phyloP scores from a whole-genome alignment of 352 stramenopile species.

The Phytophthora nicotianae region DNA sequence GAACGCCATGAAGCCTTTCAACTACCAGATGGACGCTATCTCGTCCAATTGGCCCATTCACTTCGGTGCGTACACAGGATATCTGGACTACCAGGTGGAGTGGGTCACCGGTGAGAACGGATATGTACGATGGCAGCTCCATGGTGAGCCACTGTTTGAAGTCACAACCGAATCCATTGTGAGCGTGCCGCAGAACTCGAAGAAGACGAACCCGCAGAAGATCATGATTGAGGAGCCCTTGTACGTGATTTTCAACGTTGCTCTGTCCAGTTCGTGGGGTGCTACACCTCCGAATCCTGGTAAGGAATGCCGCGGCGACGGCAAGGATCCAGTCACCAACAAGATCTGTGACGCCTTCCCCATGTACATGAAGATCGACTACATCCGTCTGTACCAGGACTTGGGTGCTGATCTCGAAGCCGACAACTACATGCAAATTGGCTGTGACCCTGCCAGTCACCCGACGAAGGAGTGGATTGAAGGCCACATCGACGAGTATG shows the following conservation, averaged over 20 bases:
- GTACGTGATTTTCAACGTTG: slow-evolving; percentile 66
- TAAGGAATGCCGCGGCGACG: slow-evolving; percentile 32
- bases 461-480: slow-evolving; percentile 9
- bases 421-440: slow-evolving; percentile 7
- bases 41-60: slow-evolving; percentile 77
- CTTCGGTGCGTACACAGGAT: slow-evolving; percentile 61
- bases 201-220: slow-evolving; percentile 55
- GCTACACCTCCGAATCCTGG: slow-evolving; percentile 41
- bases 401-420: slow-evolving; percentile 1
- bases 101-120: slow-evolving; percentile 71
- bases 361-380: slow-evolving; percentile 81
- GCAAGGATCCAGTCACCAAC: slow-evolving; percentile 28
- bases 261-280: slow-evolving; percentile 46
- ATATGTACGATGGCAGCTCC: slow-evolving; percentile 71
- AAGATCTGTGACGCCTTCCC: slow-evolving; percentile 54
- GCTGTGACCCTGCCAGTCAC: slow-evolving; percentile 1
- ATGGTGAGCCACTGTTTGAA: slow-evolving; percentile 61
- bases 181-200: slow-evolving; percentile 47
- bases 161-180: slow-evolving; percentile 52
- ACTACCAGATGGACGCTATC: slow-evolving; percentile 85
- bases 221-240: slow-evolving; percentile 54
- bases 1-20: slow-evolving; percentile 63
- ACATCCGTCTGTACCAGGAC: slow-evolving; percentile 66
- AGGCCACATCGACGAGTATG: slow-evolving; percentile 7
- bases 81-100: slow-evolving; percentile 70